Conservation (phyloP, 352 stramenopile species). For the Pythium aphanidermatum region DNA sequence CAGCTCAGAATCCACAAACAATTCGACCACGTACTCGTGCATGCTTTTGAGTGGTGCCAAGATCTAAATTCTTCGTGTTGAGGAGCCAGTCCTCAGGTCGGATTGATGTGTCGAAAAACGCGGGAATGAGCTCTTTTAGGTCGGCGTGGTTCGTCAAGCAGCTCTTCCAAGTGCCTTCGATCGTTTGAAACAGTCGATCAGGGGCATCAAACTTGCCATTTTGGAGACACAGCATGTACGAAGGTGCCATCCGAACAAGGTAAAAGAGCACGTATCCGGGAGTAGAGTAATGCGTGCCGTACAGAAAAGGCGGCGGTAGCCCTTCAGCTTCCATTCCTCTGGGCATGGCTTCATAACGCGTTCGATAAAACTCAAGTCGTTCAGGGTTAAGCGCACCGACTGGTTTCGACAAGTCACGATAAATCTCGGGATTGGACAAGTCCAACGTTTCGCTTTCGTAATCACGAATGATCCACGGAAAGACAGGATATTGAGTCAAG, state of each 20-base stretch:
- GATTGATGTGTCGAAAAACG: slow-evolving; percentile 94
- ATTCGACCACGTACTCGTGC: slow-evolving; percentile 12
- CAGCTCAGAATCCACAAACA: neutral
- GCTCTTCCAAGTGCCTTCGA: slow-evolving; percentile 90
- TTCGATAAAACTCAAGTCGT: slow-evolving; percentile 83
- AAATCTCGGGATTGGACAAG: slow-evolving; percentile 75
- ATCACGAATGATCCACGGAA: slow-evolving; percentile 94
- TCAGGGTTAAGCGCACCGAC: slow-evolving; percentile 91
- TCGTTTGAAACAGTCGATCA: slow-evolving; percentile 96
- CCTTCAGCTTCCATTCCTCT: slow-evolving; percentile 67
- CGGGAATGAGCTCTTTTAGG: slow-evolving; percentile 98
- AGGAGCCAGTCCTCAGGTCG: slow-evolving; percentile 86
- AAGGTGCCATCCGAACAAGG: slow-evolving; percentile 93
- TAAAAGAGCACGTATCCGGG: slow-evolving; percentile 98
- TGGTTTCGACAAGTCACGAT: slow-evolving; percentile 93
- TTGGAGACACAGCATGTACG: slow-evolving; percentile 96
- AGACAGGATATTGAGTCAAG: slow-evolving; percentile 96
- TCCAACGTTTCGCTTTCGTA: slow-evolving; percentile 85
- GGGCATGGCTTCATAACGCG: slow-evolving; percentile 88
- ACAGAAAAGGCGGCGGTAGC: slow-evolving; percentile 93
- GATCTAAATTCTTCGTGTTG: slow-evolving; percentile 94
- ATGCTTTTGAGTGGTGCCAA: slow-evolving; percentile 89
- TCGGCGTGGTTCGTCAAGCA: slow-evolving; percentile 87
- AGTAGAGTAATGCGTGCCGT: slow-evolving; percentile 92
- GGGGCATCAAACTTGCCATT: slow-evolving; percentile 97